Conservation (phyloP, 192 early-diverging fungal genomes). For the Backusella australiensis region DNA sequence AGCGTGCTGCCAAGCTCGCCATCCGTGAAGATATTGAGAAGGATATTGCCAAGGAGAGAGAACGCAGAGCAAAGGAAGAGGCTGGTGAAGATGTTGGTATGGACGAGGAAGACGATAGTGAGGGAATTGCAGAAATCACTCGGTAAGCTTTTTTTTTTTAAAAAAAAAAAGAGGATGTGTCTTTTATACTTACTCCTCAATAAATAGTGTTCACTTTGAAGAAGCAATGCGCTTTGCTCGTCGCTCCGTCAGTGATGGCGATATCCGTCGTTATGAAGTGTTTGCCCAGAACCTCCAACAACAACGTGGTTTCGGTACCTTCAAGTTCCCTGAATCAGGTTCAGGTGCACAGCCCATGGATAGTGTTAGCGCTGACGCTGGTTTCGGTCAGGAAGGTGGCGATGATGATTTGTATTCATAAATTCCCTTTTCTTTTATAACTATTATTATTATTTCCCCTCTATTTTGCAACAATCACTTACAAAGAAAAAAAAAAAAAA, state of each 20-base stretch:
- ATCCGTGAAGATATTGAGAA: conserved; percentile 95
- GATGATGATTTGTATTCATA: conserved; percentile 87
- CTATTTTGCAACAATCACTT: not conserved
- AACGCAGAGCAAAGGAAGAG: conserved; percentile 64
- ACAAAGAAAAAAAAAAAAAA: not conserved
- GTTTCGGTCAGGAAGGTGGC: conserved; percentile 64
- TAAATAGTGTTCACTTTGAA: conserved; percentile 81
- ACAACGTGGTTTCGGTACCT: conserved; percentile 88
- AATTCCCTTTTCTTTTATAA: conserved; percentile 16
- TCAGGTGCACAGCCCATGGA: conserved; percentile 14
- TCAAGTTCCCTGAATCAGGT: conserved; percentile 89
- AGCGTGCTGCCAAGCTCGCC: conserved; percentile 96
- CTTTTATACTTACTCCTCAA: conserved; percentile 5
- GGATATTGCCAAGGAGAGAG: conserved; percentile 74
- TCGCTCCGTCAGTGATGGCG: conserved; percentile 91
- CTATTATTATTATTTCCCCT: not conserved
- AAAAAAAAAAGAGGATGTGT: not conserved
- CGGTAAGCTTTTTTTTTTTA: not conserved
- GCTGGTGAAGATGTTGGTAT: conserved; percentile 75
- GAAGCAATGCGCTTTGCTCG: conserved; percentile 98
- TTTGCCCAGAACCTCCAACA: conserved; percentile 98
- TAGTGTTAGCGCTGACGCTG: conserved; percentile 35
- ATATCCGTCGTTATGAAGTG: conserved; percentile 98
- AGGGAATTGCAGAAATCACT: conserved; percentile 92
- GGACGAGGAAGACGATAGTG: conserved; percentile 62